Base-by-base conservation (phyloP, 768 basidiomycete genomes). In the Amanita phalloides region DNA sequence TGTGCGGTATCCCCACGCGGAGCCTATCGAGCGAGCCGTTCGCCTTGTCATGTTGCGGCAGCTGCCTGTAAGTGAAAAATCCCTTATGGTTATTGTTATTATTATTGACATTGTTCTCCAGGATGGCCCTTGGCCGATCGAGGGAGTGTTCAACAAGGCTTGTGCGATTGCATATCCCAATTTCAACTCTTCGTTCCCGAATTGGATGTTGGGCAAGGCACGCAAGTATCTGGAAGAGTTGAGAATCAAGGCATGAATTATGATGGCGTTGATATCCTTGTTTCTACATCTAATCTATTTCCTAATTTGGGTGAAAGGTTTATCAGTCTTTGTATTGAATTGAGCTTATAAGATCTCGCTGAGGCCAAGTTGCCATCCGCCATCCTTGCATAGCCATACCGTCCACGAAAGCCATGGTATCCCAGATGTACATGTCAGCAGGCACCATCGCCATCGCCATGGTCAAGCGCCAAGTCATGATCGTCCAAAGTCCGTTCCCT, bases 41-140 rank as follows among this genome's bases (percentile, higher is more conserved):
- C 68, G 71, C 54, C 72, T 98, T 8, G 90, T 99, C 50, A 96
- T 97, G 89, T 77, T 77, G 3, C 77, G 96, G 37, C 96, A 99
- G 63, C 73, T 77, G 37, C 78, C 81, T 30, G 90, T 90, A 61
- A 60, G 81, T 71, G 10, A 30, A 52, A 17, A 26, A 1, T 3
- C 25, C 25, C 26, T 21, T 33, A 25, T 21, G 42, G 48, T 36
- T 20, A 39, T 51, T 36, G 9, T 32, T 11, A 1, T 17, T 17
- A 17, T 32, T 28, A 23, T 32, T 28, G 44, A 30, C 17, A 44
- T 25, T 30, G 39, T n/a, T 14, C 1, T 41, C 23, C 11, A 90
- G 81, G 86, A 98, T 60, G 96, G 96, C 10, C 88, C 91, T 3
- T 99, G 96, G 95, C 76, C 90, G 17, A 92, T 94, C 41, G 92